Base-by-base conservation (phyloP, 108 stramenopile species). In the Pseudonitzschia pungens region DNA sequence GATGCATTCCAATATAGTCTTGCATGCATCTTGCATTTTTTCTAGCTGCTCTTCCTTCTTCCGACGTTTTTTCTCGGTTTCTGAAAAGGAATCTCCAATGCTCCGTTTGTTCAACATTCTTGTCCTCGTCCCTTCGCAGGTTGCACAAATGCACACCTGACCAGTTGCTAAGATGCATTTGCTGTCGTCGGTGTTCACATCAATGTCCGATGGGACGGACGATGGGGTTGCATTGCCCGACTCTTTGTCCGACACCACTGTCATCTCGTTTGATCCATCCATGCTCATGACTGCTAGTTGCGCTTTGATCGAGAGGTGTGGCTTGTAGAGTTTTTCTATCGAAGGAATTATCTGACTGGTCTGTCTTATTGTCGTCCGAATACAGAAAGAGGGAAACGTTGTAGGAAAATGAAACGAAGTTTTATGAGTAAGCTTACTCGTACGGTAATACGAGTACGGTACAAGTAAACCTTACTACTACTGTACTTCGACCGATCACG, bases 1-100 rank as follows among this genome's bases (percentile, higher is more conserved):
- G 24, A 99, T 93, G 79, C 97, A 96, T 85, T 94, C 83, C 20
- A 98, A 80, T 64, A 98, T 94, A 0, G 94, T 95, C n/a, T 79
- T 67, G 73, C 94, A 95, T 5, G 96, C 96, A 26, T 73, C 70
- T 32, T 88, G 83, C 96, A 97, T 97, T 72, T 81, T 84, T 36
- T 56, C 70, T 28, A 97, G 66, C 15, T 56, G 65, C 2, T 74
- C 73, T 28, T 51, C 72, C 15, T 73, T 58, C 16, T 33, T 64
- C 24, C 65, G 65, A 15, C 51, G 71, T 48, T 72, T 32, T 29
- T 67, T 44, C 64, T 44, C 54, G 67, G 36, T 18, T 33, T 26
- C 24, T 68, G 52, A 42, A 70, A 60, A 33, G 69, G 56, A 32
- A 51, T 70, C 55, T 22, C 69, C 43, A 56, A 20, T 4, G 31